Evolutionary conservation across 768 basidiomycete species (phyloP), one percentile per base, ranked within the genome.

Genomic region (Calocybe indica): DNA sequence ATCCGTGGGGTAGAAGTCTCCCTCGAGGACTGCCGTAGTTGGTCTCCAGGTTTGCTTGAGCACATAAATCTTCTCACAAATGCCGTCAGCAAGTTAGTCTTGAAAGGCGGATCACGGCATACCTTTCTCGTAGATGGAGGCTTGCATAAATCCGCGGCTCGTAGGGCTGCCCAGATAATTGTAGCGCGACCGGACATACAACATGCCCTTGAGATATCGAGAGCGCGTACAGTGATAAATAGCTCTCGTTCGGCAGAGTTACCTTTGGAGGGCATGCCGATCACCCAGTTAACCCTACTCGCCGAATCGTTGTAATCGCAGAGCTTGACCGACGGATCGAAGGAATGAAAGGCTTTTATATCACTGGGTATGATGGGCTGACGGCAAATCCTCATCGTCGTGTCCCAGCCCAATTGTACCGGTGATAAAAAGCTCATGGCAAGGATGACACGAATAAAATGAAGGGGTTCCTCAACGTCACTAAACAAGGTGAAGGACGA

Each of bases 281-380:
- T 46, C 35, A 46, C 13, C 45, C 45, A 46, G 29, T 46, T 46
- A 7, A 30, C n/a, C n/a, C n/a, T n/a, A n/a, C n/a, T n/a, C n/a
- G n/a, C n/a, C n/a, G n/a, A n/a, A n/a, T n/a, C n/a, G n/a, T n/a
- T n/a, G n/a, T n/a, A n/a, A n/a, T n/a, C n/a, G n/a, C n/a, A n/a
- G n/a, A n/a, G n/a, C n/a, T n/a, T n/a, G n/a, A n/a, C n/a, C n/a
- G n/a, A n/a, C n/a, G n/a, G n/a, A n/a, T n/a, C n/a, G n/a, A n/a
- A n/a, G n/a, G n/a, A n/a, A n/a, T n/a, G n/a, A n/a, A n/a, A n/a
- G n/a, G n/a, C n/a, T n/a, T n/a, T n/a, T n/a, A n/a, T n/a, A n/a
- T n/a, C n/a, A n/a, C n/a, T n/a, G n/a, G n/a, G n/a, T n/a, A n/a
- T n/a, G n/a, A n/a, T n/a, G n/a, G n/a, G n/a, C n/a, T n/a, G n/a